These are phyloP conservation scores for Chlorella variabilis DNA, from an alignment of 163 green algal genomes.

Conservation along the genomic window DNA sequence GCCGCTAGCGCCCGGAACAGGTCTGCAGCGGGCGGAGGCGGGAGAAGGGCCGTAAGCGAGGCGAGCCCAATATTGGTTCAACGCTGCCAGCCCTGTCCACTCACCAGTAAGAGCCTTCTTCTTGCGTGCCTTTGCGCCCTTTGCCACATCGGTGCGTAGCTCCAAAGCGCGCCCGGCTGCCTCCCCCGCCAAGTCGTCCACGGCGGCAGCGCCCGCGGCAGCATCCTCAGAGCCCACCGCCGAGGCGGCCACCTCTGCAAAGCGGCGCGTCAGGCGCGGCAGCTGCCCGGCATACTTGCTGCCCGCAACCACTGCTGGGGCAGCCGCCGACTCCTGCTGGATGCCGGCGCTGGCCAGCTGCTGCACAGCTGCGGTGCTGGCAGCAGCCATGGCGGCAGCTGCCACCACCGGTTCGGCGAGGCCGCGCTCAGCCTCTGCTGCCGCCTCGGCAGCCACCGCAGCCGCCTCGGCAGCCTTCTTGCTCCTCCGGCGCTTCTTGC, in stretches of 20 bases:
- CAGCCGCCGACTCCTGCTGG: conserved; percentile 14
- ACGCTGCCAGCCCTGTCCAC: too few relatives aligned
- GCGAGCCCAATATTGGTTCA: background rate
- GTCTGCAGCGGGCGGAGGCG: conserved; percentile 7
- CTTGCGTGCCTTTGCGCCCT: conserved; percentile 82
- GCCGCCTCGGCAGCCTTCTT: conserved; percentile 42
- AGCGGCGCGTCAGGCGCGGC: conserved; percentile 36
- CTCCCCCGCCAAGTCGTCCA: conserved; percentile 65
- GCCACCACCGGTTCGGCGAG: conserved; percentile 20
- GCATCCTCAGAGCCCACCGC: background rate
- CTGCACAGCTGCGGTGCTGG: background rate
- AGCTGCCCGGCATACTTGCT: conserved; percentile 44
- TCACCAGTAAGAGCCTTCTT: conserved; percentile 91
- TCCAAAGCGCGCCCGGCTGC: conserved; percentile 61
- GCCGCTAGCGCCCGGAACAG: conserved; percentile 61
- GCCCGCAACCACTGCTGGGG: background rate
- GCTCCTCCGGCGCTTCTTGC: background rate
- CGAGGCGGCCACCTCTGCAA: conserved; percentile 36
- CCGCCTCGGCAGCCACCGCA: conserved; percentile 41
- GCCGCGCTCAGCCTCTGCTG: conserved; percentile 16
- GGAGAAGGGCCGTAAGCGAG: background rate
- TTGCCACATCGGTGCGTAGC: conserved; percentile 65
- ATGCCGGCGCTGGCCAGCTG: background rate
- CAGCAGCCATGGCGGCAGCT: conserved; percentile 5
- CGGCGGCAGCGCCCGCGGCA: conserved; percentile 12